These are phyloP conservation scores for Tricholoma flavovirens DNA, from an alignment of 768 basidiomycete species.

Conservation along the genomic window DNA sequence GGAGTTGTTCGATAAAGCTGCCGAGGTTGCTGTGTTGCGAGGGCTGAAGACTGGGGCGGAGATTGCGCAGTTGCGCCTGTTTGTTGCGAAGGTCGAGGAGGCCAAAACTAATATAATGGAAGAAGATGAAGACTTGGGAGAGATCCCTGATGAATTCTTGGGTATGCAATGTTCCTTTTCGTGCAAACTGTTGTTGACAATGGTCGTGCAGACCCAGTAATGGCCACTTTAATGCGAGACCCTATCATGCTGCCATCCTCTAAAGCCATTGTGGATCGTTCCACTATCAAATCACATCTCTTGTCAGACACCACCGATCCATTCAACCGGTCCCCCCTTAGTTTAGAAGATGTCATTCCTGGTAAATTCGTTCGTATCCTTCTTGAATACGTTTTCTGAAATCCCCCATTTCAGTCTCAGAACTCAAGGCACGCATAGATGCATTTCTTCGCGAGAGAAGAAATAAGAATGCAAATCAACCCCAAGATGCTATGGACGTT, in stretches of 20 bases:
- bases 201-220: conserved; percentile 64
- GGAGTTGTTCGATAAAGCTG: conserved; percentile 77
- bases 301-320: conserved; percentile 91
- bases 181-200: conserved; percentile 6
- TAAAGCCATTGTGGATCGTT: conserved; percentile 68
- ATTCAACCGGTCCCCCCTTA: conserved; percentile 85
- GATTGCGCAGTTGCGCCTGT: conserved; percentile 58
- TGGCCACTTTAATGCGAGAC: conserved; percentile 91
- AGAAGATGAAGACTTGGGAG: conserved; percentile 81
- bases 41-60: conserved; percentile 73
- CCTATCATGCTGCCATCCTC: conserved; percentile 90
- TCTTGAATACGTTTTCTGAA: conserved; percentile 1
- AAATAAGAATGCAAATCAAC: conserved; percentile 25
- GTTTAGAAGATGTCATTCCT: conserved; percentile 73
- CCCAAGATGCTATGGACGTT: conserved; percentile 10
- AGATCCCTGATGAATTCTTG: conserved; percentile 92
- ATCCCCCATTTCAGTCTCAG: conserved; percentile 40
- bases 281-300: conserved; percentile 92
- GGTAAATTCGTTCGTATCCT: conserved; percentile 37
- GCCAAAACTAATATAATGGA: conserved; percentile 74
- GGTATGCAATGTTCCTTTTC: conserved; percentile 43
- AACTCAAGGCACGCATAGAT: conserved; percentile 72
- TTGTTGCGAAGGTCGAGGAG: conserved; percentile 81
- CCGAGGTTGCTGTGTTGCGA: conserved; percentile 54
- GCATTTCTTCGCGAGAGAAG: conserved; percentile 59